phyloP scores from a whole-genome alignment of 1,139 yeast species.

The Candida sp. region DNA sequence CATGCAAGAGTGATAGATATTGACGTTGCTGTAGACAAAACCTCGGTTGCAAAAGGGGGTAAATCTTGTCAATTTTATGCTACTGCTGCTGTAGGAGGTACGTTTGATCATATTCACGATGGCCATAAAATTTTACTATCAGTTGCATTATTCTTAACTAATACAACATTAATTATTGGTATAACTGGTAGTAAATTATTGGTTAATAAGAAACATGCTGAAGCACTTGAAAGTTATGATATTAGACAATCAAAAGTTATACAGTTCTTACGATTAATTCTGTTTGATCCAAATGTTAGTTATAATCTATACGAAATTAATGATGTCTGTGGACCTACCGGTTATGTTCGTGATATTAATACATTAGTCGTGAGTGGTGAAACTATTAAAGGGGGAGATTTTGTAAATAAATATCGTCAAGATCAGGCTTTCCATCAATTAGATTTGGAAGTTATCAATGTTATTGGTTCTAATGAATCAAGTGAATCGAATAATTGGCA shows the following conservation, averaged over 20 bases:
- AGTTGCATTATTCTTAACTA: conserved; percentile 62
- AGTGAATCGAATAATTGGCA: conserved; percentile 47
- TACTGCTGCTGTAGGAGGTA: conserved; percentile 81
- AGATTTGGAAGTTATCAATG: conserved; percentile 58
- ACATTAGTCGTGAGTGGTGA: conserved; percentile 81
- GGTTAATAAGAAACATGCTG: conserved; percentile 69
- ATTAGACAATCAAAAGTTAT: conserved; percentile 46
- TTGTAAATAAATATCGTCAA: conserved; percentile 62
- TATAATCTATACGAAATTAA: conserved; percentile 55
- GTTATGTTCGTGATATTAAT: conserved; percentile 68
- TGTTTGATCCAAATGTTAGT: conserved; percentile 36
- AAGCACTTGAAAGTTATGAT: conserved; percentile 58
- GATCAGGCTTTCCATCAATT: conserved; percentile 55
- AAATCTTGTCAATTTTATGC: conserved; percentile 2
- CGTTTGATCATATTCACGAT: conserved; percentile 94
- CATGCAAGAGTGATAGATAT: background rate
- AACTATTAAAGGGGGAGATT: conserved; percentile 70
- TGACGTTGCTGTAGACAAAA: background rate
- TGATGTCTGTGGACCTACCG: conserved; percentile 96
- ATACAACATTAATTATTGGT: conserved; percentile 64
- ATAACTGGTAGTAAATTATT: conserved; percentile 79
- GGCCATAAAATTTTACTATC: conserved; percentile 90
- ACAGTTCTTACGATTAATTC: conserved; percentile 37
- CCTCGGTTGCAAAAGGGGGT: background rate
- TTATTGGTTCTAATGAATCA: conserved; percentile 58